Percentiles rank a stretch among this genome's conserved stretches.
Conservation (phyloP, 306 rosid species). For the Pterocarpus santalinus region DNA sequence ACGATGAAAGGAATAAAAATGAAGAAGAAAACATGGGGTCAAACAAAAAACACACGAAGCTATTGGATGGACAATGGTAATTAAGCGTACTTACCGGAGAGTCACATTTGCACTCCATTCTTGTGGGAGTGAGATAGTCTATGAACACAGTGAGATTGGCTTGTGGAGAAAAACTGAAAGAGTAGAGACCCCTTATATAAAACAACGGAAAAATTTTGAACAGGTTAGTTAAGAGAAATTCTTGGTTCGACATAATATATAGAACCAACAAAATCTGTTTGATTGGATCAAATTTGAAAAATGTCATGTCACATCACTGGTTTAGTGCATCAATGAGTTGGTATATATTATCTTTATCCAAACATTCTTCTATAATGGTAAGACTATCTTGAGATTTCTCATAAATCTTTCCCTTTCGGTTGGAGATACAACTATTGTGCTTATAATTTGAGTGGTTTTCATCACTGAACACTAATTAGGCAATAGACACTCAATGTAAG, state of each 20-base stretch:
- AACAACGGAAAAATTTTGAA: not conserved
- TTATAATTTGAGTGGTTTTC: no score
- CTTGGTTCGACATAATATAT: no score
- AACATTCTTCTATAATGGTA: no score
- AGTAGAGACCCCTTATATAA: not conserved
- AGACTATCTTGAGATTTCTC: not conserved
- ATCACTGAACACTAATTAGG: no score
- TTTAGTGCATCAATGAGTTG: not conserved
- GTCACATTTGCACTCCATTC: constrained; percentile 24
- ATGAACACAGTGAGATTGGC: not conserved
- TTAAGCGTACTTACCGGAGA: constrained; percentile 35
- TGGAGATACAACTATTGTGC: not conserved
- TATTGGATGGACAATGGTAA: not conserved
- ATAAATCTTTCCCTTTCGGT: not conserved
- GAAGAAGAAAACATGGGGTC: not conserved
- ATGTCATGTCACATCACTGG: not conserved
- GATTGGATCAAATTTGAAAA: not conserved
- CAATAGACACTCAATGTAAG: no score
- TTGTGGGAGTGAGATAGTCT: not conserved
- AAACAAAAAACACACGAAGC: not conserved
- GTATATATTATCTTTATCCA: not conserved
- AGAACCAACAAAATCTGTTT: not conserved
- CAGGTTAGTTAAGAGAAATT: no score
- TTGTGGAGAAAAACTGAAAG: not conserved
- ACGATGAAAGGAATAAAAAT: not conserved